Evolutionary conservation across 2,329 filamentous ascomycete species (phyloP).

Genomic region (Venturia aucupariae): DNA sequence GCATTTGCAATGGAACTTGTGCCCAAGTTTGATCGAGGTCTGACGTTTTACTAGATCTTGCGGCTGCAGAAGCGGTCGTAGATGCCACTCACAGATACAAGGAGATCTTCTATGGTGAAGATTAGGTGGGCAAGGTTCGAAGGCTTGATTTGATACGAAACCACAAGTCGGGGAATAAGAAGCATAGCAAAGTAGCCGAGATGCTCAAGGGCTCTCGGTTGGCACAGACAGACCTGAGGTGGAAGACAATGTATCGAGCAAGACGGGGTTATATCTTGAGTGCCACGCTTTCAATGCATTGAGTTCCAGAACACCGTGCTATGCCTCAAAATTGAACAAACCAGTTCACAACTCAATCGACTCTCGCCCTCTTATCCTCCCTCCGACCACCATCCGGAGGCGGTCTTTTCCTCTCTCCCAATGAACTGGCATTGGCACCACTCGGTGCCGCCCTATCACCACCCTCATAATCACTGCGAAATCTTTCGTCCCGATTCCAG

Average conservation of each 20-base stretch:
- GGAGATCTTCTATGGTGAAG: constrained; percentile 63
- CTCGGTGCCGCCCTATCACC: constrained; percentile 39
- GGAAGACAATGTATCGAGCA: not conserved
- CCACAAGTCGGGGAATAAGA: not conserved
- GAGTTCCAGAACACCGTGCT: not conserved
- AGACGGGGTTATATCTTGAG: not conserved
- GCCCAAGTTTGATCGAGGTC: not conserved
- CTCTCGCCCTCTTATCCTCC: constrained; percentile 36
- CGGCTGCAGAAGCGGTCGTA: constrained; percentile 56
- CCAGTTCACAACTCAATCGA: constrained; percentile 23
- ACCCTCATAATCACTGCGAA: constrained; percentile 49
- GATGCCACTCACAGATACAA: constrained; percentile 76
- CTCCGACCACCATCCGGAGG: constrained; percentile 30
- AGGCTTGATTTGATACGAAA: not conserved
- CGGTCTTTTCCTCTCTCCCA: constrained; percentile 51
- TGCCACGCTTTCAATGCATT: not conserved
- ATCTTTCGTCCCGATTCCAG: constrained; percentile 50
- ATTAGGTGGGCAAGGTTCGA: constrained; percentile 12
- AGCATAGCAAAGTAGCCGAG: not conserved
- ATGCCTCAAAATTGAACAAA: too few species aligned
- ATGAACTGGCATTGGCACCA: constrained; percentile 61
- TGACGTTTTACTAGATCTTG: constrained; percentile 7
- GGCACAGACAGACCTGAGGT: not conserved
- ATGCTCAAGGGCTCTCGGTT: not conserved
- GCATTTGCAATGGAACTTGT: not conserved